Evolutionary conservation across 192 early-diverging fungal genomes (phyloP).

Genomic region (Gamsiella multidivaricata): DNA sequence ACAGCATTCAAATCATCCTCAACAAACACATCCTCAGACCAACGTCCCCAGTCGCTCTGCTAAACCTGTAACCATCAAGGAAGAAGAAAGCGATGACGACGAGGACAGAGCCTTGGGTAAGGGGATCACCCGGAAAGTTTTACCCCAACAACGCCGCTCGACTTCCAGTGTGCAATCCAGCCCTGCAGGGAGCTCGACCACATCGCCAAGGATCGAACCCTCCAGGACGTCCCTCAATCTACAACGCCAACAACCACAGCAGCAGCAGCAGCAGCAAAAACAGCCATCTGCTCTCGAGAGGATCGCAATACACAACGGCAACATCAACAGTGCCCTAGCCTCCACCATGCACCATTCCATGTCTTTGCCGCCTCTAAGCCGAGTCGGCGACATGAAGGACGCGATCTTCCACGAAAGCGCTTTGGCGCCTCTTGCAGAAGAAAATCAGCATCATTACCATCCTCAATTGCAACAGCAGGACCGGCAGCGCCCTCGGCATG

Average conservation of each 20-base stretch:
- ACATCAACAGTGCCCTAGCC: constrained; percentile 40
- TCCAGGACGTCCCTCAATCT: background rate
- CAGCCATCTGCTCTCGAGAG: constrained; percentile 37
- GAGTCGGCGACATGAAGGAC: constrained; percentile 1
- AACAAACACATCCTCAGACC: background rate
- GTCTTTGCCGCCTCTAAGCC: constrained; percentile 12
- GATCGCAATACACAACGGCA: constrained; percentile 49
- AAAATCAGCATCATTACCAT: constrained; percentile 13
- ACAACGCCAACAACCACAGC: constrained; percentile 16
- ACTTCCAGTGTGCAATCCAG: constrained; percentile 40
- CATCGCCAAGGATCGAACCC: constrained; percentile 24
- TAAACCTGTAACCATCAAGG: constrained; percentile 36
- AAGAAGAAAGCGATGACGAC: constrained; percentile 46
- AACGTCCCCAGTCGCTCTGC: constrained; percentile 6
- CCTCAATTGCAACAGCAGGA: constrained; percentile 19
- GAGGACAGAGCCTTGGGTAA: constrained; percentile 42
- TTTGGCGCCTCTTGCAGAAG: background rate
- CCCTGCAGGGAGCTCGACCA: constrained; percentile 32
- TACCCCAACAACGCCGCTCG: constrained; percentile 47
- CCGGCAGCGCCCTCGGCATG: background rate
- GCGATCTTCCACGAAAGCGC: background rate
- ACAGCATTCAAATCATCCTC: constrained; percentile 1
- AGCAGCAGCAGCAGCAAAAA: background rate
- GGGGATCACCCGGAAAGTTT: constrained; percentile 45
- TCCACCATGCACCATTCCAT: constrained; percentile 36